Evolutionary conservation across 768 basidiomycete species (phyloP).

Genomic region (Tulasnella sp.): DNA sequence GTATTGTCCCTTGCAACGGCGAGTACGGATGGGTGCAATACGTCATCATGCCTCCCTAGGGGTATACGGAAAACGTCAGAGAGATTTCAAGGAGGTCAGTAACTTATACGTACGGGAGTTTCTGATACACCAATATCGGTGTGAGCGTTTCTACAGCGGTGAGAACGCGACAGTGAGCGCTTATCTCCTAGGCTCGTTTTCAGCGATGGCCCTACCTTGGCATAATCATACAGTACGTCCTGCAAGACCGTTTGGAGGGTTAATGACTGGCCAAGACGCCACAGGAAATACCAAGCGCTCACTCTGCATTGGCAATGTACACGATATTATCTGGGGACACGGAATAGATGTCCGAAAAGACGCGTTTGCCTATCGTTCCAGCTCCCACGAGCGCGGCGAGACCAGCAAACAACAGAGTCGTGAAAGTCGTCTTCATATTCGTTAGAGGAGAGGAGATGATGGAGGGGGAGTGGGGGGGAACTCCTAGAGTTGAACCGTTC

Average conservation of each 20-base stretch:
- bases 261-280: background rate
- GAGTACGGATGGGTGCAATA: slow-evolving; percentile 8
- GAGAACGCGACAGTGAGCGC: background rate
- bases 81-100: background rate
- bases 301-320: slow-evolving; percentile 13
- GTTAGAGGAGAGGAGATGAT: background rate
- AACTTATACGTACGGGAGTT: background rate
- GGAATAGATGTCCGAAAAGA: background rate
- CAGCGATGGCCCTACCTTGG: background rate
- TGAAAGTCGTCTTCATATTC: slow-evolving; percentile 1
- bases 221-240: slow-evolving; percentile 20
- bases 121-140: slow-evolving; percentile 20
- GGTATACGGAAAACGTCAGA: background rate
- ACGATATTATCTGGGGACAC: slow-evolving; percentile 4
- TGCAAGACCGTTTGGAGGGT: background rate
- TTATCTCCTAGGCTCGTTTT: background rate
- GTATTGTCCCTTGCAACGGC: background rate
- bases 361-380: background rate
- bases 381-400: background rate
- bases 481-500: background rate
- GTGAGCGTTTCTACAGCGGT: background rate
- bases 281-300: background rate
- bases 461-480: background rate
- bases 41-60: slow-evolving; percentile 10
- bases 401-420: background rate